Evolutionary conservation across 1,284 basidiomycete species (phyloP).

Genomic region (Prillingera fragicola): DNA sequence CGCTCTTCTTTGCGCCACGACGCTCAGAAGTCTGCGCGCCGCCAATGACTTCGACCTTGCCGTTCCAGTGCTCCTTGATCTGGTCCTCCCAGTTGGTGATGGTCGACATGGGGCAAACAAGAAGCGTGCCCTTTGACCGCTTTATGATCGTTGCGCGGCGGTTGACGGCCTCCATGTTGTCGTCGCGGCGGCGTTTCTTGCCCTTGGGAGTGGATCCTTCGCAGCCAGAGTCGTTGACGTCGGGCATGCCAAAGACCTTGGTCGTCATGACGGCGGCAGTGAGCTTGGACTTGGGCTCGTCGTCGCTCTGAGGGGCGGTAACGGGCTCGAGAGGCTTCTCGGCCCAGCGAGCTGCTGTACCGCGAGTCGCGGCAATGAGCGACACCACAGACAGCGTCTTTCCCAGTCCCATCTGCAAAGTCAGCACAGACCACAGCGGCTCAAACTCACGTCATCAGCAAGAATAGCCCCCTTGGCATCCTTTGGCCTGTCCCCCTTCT

Average conservation of each 20-base stretch:
- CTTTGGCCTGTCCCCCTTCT: slow-evolving; percentile 55
- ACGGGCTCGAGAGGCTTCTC: slow-evolving; percentile 55
- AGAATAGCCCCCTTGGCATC: slow-evolving; percentile 86
- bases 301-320: slow-evolving; percentile 40
- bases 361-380: slow-evolving; percentile 78
- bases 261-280: slow-evolving; percentile 62
- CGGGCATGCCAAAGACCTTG: slow-evolving; percentile 77
- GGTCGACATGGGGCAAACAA: slow-evolving; percentile 93
- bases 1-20: slow-evolving; percentile 23
- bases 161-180: slow-evolving; percentile 19
- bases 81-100: slow-evolving; percentile 99
- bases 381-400: slow-evolving; percentile 93
- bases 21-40: slow-evolving; percentile 39
- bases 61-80: slow-evolving; percentile 89
- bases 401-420: slow-evolving; percentile 83
- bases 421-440: slow-evolving; percentile 14
- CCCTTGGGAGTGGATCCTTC: slow-evolving; percentile 15
- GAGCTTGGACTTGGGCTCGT: slow-evolving; percentile 50
- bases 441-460: slow-evolving; percentile 74
- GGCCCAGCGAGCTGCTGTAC: slow-evolving; percentile 59
- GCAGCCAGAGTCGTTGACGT: slow-evolving; percentile 18
- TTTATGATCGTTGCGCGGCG: slow-evolving; percentile 67
- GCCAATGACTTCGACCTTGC: slow-evolving; percentile 73
- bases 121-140: slow-evolving; percentile 84
- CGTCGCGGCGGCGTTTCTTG: slow-evolving; percentile 39